phyloP scores from a whole-genome alignment of 495 filamentous ascomycete genomes.

The Letharia columbiana region DNA sequence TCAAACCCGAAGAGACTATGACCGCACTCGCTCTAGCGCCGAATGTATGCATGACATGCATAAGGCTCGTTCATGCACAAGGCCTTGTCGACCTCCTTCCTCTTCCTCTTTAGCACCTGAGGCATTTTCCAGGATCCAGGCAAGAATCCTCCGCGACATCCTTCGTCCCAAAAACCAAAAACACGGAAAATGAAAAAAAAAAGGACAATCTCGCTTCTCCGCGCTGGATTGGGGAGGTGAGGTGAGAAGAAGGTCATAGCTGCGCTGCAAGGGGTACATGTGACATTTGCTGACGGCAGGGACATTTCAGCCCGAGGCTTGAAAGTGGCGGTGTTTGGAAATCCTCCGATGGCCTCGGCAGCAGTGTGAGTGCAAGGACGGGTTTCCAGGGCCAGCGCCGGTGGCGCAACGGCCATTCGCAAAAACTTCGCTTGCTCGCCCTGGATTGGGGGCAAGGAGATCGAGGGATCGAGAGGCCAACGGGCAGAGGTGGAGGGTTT shows the following conservation, averaged over 20 bases:
- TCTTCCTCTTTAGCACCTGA: background rate
- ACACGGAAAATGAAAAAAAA: no score
- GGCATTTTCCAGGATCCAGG: background rate
- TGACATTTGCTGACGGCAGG: background rate
- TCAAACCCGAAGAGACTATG: background rate
- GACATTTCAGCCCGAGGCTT: no score
- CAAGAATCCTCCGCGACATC: background rate
- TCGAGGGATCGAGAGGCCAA: background rate
- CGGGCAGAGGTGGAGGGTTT: background rate
- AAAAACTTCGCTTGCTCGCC: background rate
- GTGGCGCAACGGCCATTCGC: background rate
- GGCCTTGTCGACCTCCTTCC: background rate
- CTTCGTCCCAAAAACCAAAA: no score
- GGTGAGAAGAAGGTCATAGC: background rate
- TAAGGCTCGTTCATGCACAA: background rate
- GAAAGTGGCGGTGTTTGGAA: no score
- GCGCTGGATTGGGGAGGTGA: background rate
- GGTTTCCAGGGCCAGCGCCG: no score
- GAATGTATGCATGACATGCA: background rate
- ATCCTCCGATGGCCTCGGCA: background rate
- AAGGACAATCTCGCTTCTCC: background rate
- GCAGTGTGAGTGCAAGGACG: no score
- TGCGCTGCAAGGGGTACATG: background rate
- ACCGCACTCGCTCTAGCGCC: background rate
- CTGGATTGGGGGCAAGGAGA: background rate